Evolutionary conservation across 2,329 filamentous ascomycete species (phyloP).

Genomic region (Purpureocillium lavendulum): DNA sequence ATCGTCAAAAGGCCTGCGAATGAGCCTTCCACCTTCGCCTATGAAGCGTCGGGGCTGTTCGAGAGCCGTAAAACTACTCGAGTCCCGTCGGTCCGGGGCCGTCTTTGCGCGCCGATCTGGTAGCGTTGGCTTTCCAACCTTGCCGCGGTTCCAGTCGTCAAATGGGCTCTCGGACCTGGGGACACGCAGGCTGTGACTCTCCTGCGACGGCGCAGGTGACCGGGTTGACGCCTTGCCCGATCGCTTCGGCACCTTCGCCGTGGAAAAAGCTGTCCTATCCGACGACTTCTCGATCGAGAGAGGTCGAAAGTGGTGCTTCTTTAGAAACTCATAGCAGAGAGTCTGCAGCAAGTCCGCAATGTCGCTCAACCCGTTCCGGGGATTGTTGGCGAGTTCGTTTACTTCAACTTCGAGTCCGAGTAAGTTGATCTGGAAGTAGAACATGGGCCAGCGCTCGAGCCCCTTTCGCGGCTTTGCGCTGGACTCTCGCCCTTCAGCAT

Average conservation of each 20-base stretch:
- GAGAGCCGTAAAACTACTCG: neutral
- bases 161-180: constrained; percentile 17
- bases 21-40: constrained; percentile 29
- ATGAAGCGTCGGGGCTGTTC: constrained; percentile 22
- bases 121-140: constrained; percentile 15
- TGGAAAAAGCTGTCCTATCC: constrained; percentile 16
- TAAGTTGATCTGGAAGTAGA: constrained; percentile 61
- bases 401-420: constrained; percentile 21
- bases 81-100: too few species aligned
- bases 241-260: constrained; percentile 11
- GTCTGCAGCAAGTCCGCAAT: constrained; percentile 55
- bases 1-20: constrained; percentile 37
- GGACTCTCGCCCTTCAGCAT: constrained; percentile 26
- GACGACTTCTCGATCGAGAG: constrained; percentile 7
- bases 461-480: constrained; percentile 48
- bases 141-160: constrained; percentile 29
- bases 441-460: constrained; percentile 82
- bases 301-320: constrained; percentile 61
- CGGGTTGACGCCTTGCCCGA: constrained; percentile 9
- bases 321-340: constrained; percentile 67
- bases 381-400: constrained; percentile 33
- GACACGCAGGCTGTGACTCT: constrained; percentile 5
- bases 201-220: constrained; percentile 3
- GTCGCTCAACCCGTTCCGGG: constrained; percentile 37
- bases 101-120: neutral